Evolutionary conservation across 2,329 filamentous ascomycete genomes (phyloP).

Genomic region (Epichloe gansuensis): DNA sequence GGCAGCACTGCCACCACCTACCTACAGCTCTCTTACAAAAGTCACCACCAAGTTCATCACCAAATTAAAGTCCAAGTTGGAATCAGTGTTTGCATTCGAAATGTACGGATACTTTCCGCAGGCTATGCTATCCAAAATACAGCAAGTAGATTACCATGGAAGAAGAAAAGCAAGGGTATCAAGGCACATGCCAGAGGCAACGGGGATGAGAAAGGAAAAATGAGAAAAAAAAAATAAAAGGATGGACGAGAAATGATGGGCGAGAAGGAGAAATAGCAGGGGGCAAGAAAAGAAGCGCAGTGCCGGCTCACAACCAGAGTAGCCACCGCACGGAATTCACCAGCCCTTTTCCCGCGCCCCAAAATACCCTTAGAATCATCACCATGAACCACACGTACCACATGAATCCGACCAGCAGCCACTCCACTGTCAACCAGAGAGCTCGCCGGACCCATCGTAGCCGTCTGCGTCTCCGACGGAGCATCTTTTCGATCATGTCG

Average conservation of each 20-base stretch:
- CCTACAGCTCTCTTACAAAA: no score
- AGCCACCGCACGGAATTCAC: constrained; percentile 61
- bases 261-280: background rate
- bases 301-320: constrained; percentile 51
- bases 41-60: no score
- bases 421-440: constrained; percentile 76
- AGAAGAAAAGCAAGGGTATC: constrained; percentile 3
- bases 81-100: no score
- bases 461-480: constrained; percentile 51
- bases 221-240: background rate
- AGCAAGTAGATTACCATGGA: background rate
- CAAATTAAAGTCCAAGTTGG: no score
- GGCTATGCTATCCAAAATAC: constrained; percentile 3
- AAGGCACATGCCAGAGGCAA: background rate
- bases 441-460: constrained; percentile 64
- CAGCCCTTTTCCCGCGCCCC: constrained; percentile 48
- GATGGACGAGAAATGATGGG: background rate
- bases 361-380: constrained; percentile 54
- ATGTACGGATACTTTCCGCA: background rate
- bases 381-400: constrained; percentile 93
- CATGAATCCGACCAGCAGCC: constrained; percentile 76
- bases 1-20: no score
- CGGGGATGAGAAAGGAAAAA: background rate
- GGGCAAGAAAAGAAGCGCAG: no score
- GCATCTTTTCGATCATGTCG: constrained; percentile 66